Evolutionary conservation across 2,329 filamentous ascomycete species (phyloP), one percentile per base, ranked within the genome.

Genomic region (Calcarisporium arbuscula): DNA sequence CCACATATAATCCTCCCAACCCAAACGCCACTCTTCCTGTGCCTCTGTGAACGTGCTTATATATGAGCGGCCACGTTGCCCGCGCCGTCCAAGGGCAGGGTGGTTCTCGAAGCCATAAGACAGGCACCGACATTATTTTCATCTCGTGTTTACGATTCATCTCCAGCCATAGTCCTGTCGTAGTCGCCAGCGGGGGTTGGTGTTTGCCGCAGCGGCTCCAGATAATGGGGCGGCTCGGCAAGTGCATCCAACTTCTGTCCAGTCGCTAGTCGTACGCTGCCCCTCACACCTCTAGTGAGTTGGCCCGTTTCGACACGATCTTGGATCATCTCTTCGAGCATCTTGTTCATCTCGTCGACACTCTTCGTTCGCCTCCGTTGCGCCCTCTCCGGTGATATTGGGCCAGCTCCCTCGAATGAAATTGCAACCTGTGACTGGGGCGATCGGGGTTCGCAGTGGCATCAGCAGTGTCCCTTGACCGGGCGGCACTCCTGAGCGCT

Each of bases 291-390:
- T 49, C 83, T 77, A 19, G 85, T 68, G 16, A 86, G 63, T 35
- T 85, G 77, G 16, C 84, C 85, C 34, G 70, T 78, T 48, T 92
- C 85, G 34, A 94, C 83, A 38, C 84, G 79, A 52, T 90, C 85
- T 53, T 89, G 84, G 40, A 95, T 92, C 90, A 96, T 95, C 61
- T 95, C 87, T 51, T 96, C 90, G 18, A 95, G 73, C 65, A 95
- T 88, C 50, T 80, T 78, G 46, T 85, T 94, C 80, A 95, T 89
- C 60, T 95, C 89, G 48, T 95, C 88, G 21, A 92, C 83, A 46
- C 84, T 86, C 64, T 74, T 78, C 10, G 68, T 68, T 32, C 74
- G 71, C 44, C 70, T 73, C 34, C 71, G 72, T n/a, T 58, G 50
- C n/a, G 34, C 19, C 18, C 42, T 47, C 4, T 32, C 27, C 19